Base-by-base conservation (phyloP, 2,329 filamentous ascomycete genomes). In the Fusarium neocosmosporiellum region DNA sequence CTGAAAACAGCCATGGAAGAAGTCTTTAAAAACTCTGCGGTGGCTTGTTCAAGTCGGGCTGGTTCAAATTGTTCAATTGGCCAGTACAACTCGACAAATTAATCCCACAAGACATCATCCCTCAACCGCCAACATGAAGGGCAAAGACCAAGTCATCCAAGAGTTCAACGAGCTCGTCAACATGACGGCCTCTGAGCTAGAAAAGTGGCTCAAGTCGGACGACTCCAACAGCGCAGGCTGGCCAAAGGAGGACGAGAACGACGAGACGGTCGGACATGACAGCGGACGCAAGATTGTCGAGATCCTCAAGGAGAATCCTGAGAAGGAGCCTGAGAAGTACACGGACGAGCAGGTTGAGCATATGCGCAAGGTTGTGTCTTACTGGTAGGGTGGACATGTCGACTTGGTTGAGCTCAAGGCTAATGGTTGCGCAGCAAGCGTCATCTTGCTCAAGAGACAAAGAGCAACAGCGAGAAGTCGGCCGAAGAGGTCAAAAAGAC, bases 121-220 rank as follows among this genome's bases (percentile, higher is more conserved):
- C 41, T 53, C 27, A 13, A 54, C 20, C 20, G 24, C n/a, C 60
- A 70, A 67, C n/a, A 78, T 78, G 77, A 78, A 78, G 65, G 66
- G 39, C 67, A 70, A 73, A 31, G 74, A 79, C 3, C 77, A 80
- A 34, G 79, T 81, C 41, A 78, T 81, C 70, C 86, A 87, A 58
- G 90, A 92, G 77, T 93, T 92, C 84, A 91, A 92, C 69, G 85
- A 88, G 41, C 80, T 91, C 54, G 89, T 92, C 79, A 92, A 92
- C 79, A 92, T 93, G 90, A 86, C 84, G 13, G 83, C 89, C 2
- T 79, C 84, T 2, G 90, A 92, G 70, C 85, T 93, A 18, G 85
- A 90, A 74, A 83, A 86, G 27, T 92, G 90, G 91, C 85, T 92
- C 27, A 85, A 88, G 69, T 84, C 86, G 8, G 85, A 87, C n/a